Percentiles rank a stretch among this genome's conserved stretches.
Evolutionary conservation across 2,329 filamentous ascomycete genomes (phyloP).

Genomic region (Metarhizium robertsii): DNA sequence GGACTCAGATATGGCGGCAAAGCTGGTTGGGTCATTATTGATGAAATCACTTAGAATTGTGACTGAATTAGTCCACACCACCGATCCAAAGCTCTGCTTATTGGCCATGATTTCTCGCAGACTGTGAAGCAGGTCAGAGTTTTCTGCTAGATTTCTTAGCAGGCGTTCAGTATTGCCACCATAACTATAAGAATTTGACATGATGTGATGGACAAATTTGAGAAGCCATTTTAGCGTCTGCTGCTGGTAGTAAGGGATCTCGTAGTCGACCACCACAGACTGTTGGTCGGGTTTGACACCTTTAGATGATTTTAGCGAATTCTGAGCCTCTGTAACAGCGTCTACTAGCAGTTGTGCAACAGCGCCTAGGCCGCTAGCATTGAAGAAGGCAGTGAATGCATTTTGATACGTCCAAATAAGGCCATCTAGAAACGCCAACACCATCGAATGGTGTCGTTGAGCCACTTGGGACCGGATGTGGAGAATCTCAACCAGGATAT

Average conservation of each 20-base stretch:
- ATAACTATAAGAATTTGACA: slow-evolving; percentile 61
- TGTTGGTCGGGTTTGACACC: slow-evolving; percentile 62
- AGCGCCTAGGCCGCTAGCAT: slow-evolving; percentile 76
- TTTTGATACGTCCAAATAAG: slow-evolving; percentile 79
- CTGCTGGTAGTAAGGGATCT: slow-evolving; percentile 87
- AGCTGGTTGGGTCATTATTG: slow-evolving; percentile 97
- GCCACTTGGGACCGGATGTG: slow-evolving; percentile 74
- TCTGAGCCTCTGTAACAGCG: slow-evolving; percentile 63
- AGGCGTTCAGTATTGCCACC: slow-evolving; percentile 82
- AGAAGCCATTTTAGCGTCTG: slow-evolving; percentile 89
- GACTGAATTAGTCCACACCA: slow-evolving; percentile 92
- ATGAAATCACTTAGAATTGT: slow-evolving; percentile 93
- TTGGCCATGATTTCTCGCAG: slow-evolving; percentile 77
- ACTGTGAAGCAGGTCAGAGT: slow-evolving; percentile 70
- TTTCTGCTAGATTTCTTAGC: slow-evolving; percentile 88
- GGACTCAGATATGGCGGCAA: slow-evolving; percentile 89
- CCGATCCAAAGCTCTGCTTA: slow-evolving; percentile 71
- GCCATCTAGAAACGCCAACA: slow-evolving; percentile 80
- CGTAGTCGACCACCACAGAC: slow-evolving; percentile 82
- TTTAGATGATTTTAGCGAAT: slow-evolving; percentile 55
- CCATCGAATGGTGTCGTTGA: slow-evolving; percentile 72
- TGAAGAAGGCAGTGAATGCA: slow-evolving; percentile 75
- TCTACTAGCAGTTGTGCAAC: slow-evolving; percentile 79
- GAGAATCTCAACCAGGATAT: slow-evolving; percentile 81
- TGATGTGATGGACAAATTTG: slow-evolving; percentile 94